Evolutionary conservation across 2,329 filamentous ascomycete genomes (phyloP).

Genomic region (Delphinella strobiligena): DNA sequence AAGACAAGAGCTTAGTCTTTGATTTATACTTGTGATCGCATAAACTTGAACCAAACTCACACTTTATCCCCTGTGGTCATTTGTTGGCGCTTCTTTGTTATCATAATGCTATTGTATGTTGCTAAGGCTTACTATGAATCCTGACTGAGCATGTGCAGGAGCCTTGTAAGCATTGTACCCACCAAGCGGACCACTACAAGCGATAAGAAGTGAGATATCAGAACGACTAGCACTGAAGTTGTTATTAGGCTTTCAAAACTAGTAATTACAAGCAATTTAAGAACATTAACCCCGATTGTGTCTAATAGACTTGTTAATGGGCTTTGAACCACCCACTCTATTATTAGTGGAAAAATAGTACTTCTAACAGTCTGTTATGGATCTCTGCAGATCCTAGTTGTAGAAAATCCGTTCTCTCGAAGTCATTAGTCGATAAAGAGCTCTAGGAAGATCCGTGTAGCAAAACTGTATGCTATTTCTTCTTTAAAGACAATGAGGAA

Average conservation of each 20-base stretch:
- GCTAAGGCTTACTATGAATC: neutral
- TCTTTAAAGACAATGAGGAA: slow-evolving; percentile 26
- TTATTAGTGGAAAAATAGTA: slow-evolving; percentile 15
- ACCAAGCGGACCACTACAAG: neutral
- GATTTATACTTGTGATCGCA: too few species aligned
- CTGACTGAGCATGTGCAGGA: neutral
- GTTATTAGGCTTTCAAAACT: slow-evolving; percentile 15
- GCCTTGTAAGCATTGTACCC: neutral
- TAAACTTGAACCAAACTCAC: too few species aligned
- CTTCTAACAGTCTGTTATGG: slow-evolving; percentile 22
- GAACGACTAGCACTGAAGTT: neutral
- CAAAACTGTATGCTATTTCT: slow-evolving; percentile 22
- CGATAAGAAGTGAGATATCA: neutral
- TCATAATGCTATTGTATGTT: neutral
- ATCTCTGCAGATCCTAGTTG: slow-evolving; percentile 29
- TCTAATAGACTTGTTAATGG: slow-evolving; percentile 23
- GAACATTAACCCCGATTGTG: slow-evolving; percentile 20
- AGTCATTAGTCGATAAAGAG: slow-evolving; percentile 22
- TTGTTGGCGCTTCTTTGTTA: neutral
- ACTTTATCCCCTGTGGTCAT: neutral
- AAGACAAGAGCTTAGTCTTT: too few species aligned
- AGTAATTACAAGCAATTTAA: slow-evolving; percentile 19
- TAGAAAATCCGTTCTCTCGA: slow-evolving; percentile 28
- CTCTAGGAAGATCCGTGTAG: slow-evolving; percentile 9
- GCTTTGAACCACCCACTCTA: slow-evolving; percentile 19